These are phyloP conservation scores for Geotrichum histeridarum DNA, from an alignment of 1,139 yeast species.

Conservation along the genomic window DNA sequence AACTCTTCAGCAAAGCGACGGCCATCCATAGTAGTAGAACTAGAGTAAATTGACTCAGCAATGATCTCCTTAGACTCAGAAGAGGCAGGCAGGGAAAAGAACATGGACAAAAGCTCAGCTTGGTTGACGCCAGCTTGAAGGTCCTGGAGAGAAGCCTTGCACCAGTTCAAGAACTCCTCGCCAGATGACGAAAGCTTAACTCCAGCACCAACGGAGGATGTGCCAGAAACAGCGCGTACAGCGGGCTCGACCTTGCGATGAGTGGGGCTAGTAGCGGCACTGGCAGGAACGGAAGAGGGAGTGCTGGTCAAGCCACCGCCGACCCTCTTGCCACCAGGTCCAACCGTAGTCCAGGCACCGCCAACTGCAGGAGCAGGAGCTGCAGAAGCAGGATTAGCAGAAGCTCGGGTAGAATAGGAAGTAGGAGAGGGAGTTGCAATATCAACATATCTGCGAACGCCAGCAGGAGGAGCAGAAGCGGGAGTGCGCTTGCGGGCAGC, in stretches of 20 bases:
- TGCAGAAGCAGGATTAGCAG: constrained; percentile 27
- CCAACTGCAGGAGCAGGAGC: constrained; percentile 24
- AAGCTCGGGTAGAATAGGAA: constrained; percentile 23
- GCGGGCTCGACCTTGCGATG: constrained; percentile 36
- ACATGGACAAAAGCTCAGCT: constrained; percentile 67
- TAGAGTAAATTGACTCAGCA: constrained; percentile 86
- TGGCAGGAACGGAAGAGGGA: constrained; percentile 29
- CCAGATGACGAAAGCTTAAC: constrained; percentile 25
- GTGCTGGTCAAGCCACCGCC: constrained; percentile 24
- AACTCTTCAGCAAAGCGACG: constrained; percentile 90
- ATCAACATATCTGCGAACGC: constrained; percentile 20
- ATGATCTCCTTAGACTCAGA: constrained; percentile 76
- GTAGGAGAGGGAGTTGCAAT: constrained; percentile 17
- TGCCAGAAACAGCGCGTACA: constrained; percentile 35
- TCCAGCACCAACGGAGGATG: constrained; percentile 33
- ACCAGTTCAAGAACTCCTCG: constrained; percentile 79
- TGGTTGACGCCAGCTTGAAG: constrained; percentile 63
- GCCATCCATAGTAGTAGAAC: constrained; percentile 91
- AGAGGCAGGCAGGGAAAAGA: constrained; percentile 71
- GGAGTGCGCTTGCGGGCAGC: constrained; percentile 36
- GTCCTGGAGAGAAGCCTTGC: constrained; percentile 62
- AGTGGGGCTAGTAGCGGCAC: constrained; percentile 16
- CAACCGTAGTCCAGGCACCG: constrained; percentile 40
- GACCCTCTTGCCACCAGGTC: constrained; percentile 34
- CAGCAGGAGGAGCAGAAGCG: constrained; percentile 8